Base-by-base conservation (phyloP, 441 rosid genomes). In the Populus tomentosa region DNA sequence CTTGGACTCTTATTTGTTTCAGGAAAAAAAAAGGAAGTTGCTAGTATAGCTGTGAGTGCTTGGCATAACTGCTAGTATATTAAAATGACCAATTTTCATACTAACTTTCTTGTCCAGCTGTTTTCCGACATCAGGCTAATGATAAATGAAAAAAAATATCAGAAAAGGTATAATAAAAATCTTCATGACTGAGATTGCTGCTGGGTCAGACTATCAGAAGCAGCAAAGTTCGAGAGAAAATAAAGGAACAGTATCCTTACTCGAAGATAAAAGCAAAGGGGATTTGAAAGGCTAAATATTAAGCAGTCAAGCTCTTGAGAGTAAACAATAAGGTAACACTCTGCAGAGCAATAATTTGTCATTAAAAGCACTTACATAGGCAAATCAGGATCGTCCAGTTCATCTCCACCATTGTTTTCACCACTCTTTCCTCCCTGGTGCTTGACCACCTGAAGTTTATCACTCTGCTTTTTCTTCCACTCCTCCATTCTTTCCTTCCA, bases 401-500 rank as follows among this genome's bases (percentile, higher is more conserved):
- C 91, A 66, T 88, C 91, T 40, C 90, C 95, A 80, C 85, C 90
- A 72, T 80, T 80, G 74, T 82, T 82, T 76, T 82, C 87, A 63
- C 82, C 84, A 70, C 76, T 84, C 24, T 83, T 83, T 78, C 84
- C 90, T 79, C 91, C 93, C 66, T 87, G 88, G 59, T 90, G 97
- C 86, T 84, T 87, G 84, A 92, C 90, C 75, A 90, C 92, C 82
- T 91, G 90, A 81, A 91, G 87, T 82, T 90, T 95, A 68, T 91
- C 99, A 79, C 83, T 88, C 83, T 94, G 99, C 81, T 89, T 94
- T 80, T 83, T 91, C 86, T 89, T 95, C 98, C 98, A 94, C 26
- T 89, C 95, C 77, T 94, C 97, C 97, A 95, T 95, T 46, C 91
- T 80, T 74, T 92, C 94, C 87, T 95, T 95, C 99, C 99, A 94